Evolutionary conservation across 2,329 filamentous ascomycete genomes (phyloP).

Genomic region (Rutstroemia sp.): DNA sequence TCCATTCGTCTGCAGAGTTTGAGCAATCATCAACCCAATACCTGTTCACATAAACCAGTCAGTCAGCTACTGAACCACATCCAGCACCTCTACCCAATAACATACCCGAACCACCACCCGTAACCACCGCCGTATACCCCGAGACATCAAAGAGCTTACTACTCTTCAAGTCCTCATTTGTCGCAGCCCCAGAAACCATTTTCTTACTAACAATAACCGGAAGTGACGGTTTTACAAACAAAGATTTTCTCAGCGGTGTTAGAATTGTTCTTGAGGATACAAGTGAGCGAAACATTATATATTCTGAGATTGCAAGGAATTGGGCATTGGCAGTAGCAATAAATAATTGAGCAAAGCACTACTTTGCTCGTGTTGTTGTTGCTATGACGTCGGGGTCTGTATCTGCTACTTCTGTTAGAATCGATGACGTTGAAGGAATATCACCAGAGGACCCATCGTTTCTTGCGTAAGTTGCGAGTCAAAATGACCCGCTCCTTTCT

Average conservation of each 20-base stretch:
- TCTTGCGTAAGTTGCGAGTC: too few species aligned
- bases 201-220: slow-evolving; percentile 2
- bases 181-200: slow-evolving; percentile 13
- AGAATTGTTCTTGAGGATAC: not conserved
- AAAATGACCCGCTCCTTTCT: too few species aligned
- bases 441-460: too few species aligned
- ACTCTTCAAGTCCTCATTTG: slow-evolving; percentile 13
- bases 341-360: too few species aligned
- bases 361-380: too few species aligned
- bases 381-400: too few species aligned
- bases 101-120: slow-evolving; percentile 14
- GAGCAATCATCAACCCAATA: slow-evolving; percentile 27
- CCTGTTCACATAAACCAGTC: slow-evolving; percentile 8
- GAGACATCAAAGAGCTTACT: slow-evolving; percentile 23
- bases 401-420: too few species aligned
- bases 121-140: slow-evolving; percentile 14
- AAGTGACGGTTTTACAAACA: slow-evolving; percentile 8
- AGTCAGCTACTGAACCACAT: not conserved
- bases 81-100: not conserved
- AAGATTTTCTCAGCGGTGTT: not conserved
- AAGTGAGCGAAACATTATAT: not conserved
- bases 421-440: too few species aligned
- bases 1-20: slow-evolving; percentile 25
- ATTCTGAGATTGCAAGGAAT: not conserved
- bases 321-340: too few species aligned